Percentiles rank a stretch among this genome's conserved stretches.
Conservation (phyloP, 805 yeast genomes). For the Candida yuanshanica region DNA sequence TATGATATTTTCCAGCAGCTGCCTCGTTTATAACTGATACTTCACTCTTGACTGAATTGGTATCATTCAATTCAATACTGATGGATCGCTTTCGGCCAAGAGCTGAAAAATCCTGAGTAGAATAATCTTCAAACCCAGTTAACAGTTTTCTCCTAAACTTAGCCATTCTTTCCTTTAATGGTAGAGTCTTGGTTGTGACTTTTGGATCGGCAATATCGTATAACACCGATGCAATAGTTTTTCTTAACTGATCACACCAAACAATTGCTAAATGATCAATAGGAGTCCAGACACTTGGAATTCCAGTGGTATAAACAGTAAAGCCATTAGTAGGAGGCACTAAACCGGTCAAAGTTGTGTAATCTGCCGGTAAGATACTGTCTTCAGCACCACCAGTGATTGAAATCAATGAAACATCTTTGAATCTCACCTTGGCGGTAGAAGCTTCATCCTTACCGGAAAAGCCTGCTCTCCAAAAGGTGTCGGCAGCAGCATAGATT, state of each 20-base stretch:
- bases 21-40: background rate
- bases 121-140: slow-evolving; percentile 51
- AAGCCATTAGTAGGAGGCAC: slow-evolving; percentile 76
- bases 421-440: slow-evolving; percentile 42
- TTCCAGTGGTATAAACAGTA: slow-evolving; percentile 76
- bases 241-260: slow-evolving; percentile 89
- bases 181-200: slow-evolving; percentile 43
- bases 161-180: slow-evolving; percentile 52
- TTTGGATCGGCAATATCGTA: slow-evolving; percentile 51
- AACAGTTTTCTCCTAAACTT: slow-evolving; percentile 40
- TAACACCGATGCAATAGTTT: slow-evolving; percentile 51
- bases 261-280: slow-evolving; percentile 93
- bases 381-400: slow-evolving; percentile 87
- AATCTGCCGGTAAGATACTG: slow-evolving; percentile 81
- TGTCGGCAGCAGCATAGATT: slow-evolving; percentile 67
- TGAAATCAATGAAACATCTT: slow-evolving; percentile 66
- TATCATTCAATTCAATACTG: background rate
- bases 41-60: background rate
- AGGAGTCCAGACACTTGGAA: slow-evolving; percentile 90
- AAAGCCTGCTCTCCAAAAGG: slow-evolving; percentile 73
- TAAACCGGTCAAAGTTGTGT: slow-evolving; percentile 65
- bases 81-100: background rate
- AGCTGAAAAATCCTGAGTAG: slow-evolving; percentile 21
- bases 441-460: slow-evolving; percentile 29
- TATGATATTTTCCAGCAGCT: background rate